A percentile compares a stretch with the other conserved stretches of the same genome.
These are phyloP conservation scores for Corinectria fuckeliana DNA, from an alignment of 2,329 filamentous ascomycete species.

Conservation along the genomic window DNA sequence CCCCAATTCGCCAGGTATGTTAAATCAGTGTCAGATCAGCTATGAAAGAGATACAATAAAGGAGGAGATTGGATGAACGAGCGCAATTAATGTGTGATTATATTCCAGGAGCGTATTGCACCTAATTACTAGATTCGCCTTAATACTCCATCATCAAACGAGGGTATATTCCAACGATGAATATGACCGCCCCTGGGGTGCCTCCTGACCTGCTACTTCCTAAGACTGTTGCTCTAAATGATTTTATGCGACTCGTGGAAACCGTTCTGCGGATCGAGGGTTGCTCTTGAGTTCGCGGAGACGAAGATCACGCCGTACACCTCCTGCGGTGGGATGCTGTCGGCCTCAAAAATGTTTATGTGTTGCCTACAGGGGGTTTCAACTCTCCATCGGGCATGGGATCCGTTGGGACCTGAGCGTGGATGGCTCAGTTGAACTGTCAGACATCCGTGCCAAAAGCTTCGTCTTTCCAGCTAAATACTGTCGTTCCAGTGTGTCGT, in stretches of 20 bases:
- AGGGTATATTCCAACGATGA: neutral
- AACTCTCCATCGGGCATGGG: constrained; percentile 26
- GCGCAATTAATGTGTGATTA: neutral
- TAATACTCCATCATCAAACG: neutral
- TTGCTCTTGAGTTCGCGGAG: constrained; percentile 42
- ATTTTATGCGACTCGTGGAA: constrained; percentile 43
- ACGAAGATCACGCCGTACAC: constrained; percentile 40
- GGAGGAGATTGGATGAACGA: neutral
- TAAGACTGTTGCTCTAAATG: neutral
- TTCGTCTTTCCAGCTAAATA: constrained; percentile 49
- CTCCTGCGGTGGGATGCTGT: constrained; percentile 32
- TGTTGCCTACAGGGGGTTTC: constrained; percentile 37
- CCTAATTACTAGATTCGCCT: neutral
- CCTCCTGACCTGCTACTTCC: no score
- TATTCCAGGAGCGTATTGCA: neutral
- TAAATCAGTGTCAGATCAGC: no score
- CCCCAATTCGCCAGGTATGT: no score
- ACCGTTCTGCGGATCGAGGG: constrained; percentile 44
- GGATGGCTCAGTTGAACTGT: constrained; percentile 46
- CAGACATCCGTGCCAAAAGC: constrained; percentile 46
- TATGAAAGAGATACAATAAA: neutral
- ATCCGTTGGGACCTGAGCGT: constrained; percentile 34
- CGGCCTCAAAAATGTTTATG: constrained; percentile 41
- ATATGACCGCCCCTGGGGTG: neutral
- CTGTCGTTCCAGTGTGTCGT: constrained; percentile 51